Conservation (phyloP, 2,329 filamentous ascomycete genomes). For the Shiraia sp. region DNA sequence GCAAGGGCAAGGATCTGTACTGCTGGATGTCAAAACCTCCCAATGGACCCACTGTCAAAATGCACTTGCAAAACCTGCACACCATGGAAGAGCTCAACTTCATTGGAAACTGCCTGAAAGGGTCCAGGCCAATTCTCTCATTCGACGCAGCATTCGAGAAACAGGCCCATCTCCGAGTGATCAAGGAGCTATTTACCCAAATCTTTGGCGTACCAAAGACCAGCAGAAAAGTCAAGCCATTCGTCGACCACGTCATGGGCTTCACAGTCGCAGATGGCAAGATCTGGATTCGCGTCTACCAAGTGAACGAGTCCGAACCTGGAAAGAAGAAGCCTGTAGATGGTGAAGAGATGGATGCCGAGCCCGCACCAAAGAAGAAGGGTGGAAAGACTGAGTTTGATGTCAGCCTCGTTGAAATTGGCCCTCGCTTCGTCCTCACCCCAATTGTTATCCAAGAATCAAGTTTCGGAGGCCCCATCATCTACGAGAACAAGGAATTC, state of each 20-base stretch:
- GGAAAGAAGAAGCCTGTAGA: constrained; percentile 49
- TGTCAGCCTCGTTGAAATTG: constrained; percentile 86
- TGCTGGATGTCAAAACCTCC: constrained; percentile 91
- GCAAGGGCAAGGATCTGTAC: constrained; percentile 93
- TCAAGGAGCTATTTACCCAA: constrained; percentile 89
- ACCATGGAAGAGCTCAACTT: constrained; percentile 98
- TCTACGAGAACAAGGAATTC: constrained; percentile 98
- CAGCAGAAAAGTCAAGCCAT: constrained; percentile 89
- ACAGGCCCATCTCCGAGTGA: constrained; percentile 76
- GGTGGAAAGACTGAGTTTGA: constrained; percentile 67
- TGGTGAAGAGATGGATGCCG: constrained; percentile 46
- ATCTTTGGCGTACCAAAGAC: constrained; percentile 90
- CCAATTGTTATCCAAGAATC: constrained; percentile 95
- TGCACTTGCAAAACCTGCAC: constrained; percentile 85
- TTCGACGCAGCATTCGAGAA: constrained; percentile 88
- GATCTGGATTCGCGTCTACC: constrained; percentile 95
- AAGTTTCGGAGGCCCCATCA: constrained; percentile 92
- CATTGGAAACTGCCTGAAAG: constrained; percentile 94
- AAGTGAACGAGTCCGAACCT: constrained; percentile 83
- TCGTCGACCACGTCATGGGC: constrained; percentile 91
- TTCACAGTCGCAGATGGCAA: constrained; percentile 91
- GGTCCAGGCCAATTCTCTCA: constrained; percentile 84
- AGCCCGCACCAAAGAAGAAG: constrained; percentile 43
- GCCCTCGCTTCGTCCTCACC: constrained; percentile 88
- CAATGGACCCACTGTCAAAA: constrained; percentile 74